Percentiles rank a stretch among this genome's conserved stretches.
Evolutionary conservation across 495 filamentous ascomycete species (phyloP).

Genomic region (Rostrohypoxylon terebratum): DNA sequence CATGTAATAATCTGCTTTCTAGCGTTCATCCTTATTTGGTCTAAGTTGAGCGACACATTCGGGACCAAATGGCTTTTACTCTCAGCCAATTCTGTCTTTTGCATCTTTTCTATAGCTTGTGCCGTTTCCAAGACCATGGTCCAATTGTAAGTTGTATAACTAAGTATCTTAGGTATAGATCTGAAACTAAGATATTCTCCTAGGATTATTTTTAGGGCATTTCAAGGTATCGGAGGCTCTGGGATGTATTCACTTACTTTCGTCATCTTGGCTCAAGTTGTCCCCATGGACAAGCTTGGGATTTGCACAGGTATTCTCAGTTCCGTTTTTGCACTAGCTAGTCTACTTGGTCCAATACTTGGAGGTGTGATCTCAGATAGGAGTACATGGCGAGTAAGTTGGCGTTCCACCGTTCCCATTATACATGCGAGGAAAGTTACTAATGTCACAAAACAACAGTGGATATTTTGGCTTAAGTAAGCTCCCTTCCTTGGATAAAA

Average conservation of each 20-base stretch:
- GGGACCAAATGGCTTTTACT: background rate
- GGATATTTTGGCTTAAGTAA: conserved; percentile 11
- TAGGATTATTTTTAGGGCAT: conserved; percentile 5
- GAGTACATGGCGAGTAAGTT: conserved; percentile 13
- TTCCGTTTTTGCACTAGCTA: background rate
- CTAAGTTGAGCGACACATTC: conserved; percentile 6
- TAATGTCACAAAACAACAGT: background rate
- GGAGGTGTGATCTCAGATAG: conserved; percentile 7
- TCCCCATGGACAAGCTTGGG: background rate
- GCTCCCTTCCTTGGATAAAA: background rate
- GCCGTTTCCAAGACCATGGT: conserved; percentile 7
- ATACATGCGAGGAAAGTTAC: background rate
- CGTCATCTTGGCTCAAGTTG: conserved; percentile 1
- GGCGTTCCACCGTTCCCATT: background rate
- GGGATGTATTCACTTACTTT: background rate
- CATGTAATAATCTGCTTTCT: background rate
- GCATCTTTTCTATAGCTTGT: conserved; percentile 4
- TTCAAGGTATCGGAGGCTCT: conserved; percentile 1
- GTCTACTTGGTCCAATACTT: background rate
- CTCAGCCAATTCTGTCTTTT: background rate
- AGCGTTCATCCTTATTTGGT: conserved; percentile 5
- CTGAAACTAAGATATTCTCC: background rate
- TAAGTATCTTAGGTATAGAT: background rate
- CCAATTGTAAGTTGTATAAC: background rate
- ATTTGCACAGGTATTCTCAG: background rate